Evolutionary conservation across 306 rosid species (phyloP).

Genomic region (Vachellia pachyceras): DNA sequence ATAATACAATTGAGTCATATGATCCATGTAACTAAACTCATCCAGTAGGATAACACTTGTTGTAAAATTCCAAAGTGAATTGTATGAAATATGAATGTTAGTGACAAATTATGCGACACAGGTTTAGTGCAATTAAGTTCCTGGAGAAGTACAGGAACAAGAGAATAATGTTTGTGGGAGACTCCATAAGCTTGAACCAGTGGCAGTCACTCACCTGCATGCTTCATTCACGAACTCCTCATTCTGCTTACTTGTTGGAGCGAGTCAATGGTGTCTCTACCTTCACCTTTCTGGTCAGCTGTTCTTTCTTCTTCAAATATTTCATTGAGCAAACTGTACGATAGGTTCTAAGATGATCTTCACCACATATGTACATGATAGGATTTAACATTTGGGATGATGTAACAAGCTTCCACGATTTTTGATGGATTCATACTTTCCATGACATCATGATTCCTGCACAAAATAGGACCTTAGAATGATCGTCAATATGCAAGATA

Average conservation of each 20-base stretch:
- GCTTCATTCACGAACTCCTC: constrained; percentile 33
- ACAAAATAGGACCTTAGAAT: background rate
- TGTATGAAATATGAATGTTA: background rate
- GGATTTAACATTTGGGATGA: background rate
- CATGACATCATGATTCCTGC: background rate
- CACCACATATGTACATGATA: background rate
- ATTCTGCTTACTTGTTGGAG: background rate
- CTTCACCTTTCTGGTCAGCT: constrained; percentile 40
- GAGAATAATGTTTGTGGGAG: constrained; percentile 45
- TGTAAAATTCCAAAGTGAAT: background rate
- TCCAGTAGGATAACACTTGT: no score
- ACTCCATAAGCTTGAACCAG: constrained; percentile 49
- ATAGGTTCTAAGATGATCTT: background rate
- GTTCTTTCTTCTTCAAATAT: background rate
- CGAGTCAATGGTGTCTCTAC: constrained; percentile 15
- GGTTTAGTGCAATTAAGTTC: constrained; percentile 36
- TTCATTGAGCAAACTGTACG: background rate
- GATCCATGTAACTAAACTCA: no score
- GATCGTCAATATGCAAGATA: background rate
- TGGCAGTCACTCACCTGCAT: constrained; percentile 52
- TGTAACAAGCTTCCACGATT: background rate
- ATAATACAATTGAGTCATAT: no score
- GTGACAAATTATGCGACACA: background rate
- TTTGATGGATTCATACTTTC: background rate
- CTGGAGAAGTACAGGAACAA: constrained; percentile 39